Base-by-base conservation (phyloP, 1,284 basidiomycete species). In the Malassezia sp. region DNA sequence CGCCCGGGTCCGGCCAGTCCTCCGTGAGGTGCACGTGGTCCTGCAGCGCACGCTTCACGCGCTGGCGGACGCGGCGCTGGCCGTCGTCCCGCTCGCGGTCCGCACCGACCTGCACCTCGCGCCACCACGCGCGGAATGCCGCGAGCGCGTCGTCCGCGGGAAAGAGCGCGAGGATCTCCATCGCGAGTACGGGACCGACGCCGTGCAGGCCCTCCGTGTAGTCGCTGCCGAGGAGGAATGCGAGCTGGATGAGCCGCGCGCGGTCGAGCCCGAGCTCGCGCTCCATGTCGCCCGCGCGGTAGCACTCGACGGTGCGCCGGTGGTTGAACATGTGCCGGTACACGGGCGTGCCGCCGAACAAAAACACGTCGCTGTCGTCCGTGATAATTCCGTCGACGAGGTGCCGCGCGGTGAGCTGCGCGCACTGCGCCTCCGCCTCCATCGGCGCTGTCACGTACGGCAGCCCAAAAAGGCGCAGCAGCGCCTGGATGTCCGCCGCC, bases 241-340 rank as follows among this genome's bases (percentile, higher is more conserved):
- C 89, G 18, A 99, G 75, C 27, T 83, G 79, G 39, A 97, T 80
- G 26, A 99, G 79, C 27, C 84, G 83, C 57, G 85, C 84, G 22
- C 88, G 78, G 45, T 85, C 83, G 12, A 99, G 75, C 1, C 87
- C 84, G 5, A 97, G 76, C 71, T 97, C 93, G 32, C 89, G 79
- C 40, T 80, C 77, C 43, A 97, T 77, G 69, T 99, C 93, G 1
- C 79, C 73, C 5, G 82, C 74, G 27, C 93, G 74, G 74, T 93
- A 97, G 66, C 88, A 90, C 71, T 97, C 91, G 48, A 96, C 91
- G 8, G 87, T 93, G 76, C 95, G 96, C 50, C 85, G 85, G 73
- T 96, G 88, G 72, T 96, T 96, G 75, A 99, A 99, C 84, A 99
- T 93, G 71, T 99, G 95, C 73, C 93, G 93, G 77, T 85, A 95